phyloP scores from a whole-genome alignment of 306 rosid genomes.

The Canavalia ensiformis region DNA sequence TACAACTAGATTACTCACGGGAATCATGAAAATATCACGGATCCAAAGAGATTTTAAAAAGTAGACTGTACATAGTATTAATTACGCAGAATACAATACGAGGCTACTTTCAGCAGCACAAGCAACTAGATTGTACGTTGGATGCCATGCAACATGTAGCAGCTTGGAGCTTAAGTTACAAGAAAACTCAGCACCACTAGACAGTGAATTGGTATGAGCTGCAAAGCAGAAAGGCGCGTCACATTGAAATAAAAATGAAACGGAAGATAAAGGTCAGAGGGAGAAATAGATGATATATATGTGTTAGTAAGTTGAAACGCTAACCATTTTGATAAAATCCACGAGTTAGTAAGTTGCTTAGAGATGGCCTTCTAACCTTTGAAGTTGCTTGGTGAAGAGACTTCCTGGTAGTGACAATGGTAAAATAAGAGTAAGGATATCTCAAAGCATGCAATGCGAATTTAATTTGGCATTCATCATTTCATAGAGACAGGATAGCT shows the following conservation, averaged over 20 bases:
- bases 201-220: conserved; percentile 59
- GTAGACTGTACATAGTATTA: conserved; percentile 47
- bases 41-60: background rate
- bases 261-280: background rate
- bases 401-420: background rate
- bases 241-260: background rate
- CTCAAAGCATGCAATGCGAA: background rate
- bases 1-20: no score
- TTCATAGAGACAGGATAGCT: background rate
- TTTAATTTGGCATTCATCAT: background rate
- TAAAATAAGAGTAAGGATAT: background rate
- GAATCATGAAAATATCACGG: no score
- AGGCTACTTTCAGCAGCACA: conserved; percentile 70
- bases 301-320: background rate
- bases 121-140: conserved; percentile 66
- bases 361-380: background rate
- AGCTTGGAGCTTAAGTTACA: conserved; percentile 57
- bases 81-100: conserved; percentile 62
- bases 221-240: conserved; percentile 19
- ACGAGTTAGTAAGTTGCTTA: conserved; percentile 13
- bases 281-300: background rate
- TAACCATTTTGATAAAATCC: conserved; percentile 10
- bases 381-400: background rate
- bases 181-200: conserved; percentile 40
- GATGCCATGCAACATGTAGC: conserved; percentile 74